Percentiles rank a stretch among this genome's conserved stretches.
Conservation (phyloP, 495 filamentous ascomycete species). For the Paragyromitra xinjiangensis region DNA sequence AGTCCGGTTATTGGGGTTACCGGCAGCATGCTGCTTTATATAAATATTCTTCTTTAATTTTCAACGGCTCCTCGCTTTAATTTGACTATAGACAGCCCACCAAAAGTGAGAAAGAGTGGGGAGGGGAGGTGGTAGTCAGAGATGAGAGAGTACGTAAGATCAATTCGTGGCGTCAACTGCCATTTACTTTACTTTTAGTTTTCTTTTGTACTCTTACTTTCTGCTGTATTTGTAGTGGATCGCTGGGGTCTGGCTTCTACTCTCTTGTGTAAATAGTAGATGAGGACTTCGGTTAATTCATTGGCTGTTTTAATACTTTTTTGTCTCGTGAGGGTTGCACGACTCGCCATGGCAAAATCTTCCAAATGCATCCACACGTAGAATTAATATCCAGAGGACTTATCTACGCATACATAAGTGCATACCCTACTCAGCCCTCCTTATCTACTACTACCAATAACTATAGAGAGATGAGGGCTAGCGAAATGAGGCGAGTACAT, state of each 20-base stretch:
- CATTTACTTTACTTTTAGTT: constrained; percentile 28
- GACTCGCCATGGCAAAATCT: not conserved
- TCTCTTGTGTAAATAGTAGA: constrained; percentile 27
- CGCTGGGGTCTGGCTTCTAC: not conserved
- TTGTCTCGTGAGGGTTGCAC: too few relatives aligned
- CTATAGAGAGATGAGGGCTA: too few relatives aligned
- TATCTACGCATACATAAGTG: too few relatives aligned
- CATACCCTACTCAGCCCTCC: too few relatives aligned
- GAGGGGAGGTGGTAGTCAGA: not conserved
- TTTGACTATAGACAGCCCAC: constrained; percentile 20
- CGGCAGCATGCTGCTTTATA: constrained; percentile 1
- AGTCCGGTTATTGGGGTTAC: not conserved
- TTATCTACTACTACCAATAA: too few relatives aligned
- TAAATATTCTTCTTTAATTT: constrained; percentile 41
- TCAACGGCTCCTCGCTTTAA: constrained; percentile 21
- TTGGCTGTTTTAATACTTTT: constrained; percentile 5
- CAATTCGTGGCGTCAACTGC: not conserved
- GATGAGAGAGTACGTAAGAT: constrained; percentile 11
- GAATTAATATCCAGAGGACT: too few relatives aligned
- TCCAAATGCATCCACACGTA: not conserved
- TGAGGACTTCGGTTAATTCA: constrained; percentile 27
- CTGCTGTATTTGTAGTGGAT: not conserved
- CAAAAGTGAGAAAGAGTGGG: not conserved
- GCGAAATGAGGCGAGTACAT: too few relatives aligned
- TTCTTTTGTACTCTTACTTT: constrained; percentile 6